Evolutionary conservation across 2,329 filamentous ascomycete genomes (phyloP), one percentile per base, ranked within the genome.

Genomic region (Pyrenophora tritici-repentis): DNA sequence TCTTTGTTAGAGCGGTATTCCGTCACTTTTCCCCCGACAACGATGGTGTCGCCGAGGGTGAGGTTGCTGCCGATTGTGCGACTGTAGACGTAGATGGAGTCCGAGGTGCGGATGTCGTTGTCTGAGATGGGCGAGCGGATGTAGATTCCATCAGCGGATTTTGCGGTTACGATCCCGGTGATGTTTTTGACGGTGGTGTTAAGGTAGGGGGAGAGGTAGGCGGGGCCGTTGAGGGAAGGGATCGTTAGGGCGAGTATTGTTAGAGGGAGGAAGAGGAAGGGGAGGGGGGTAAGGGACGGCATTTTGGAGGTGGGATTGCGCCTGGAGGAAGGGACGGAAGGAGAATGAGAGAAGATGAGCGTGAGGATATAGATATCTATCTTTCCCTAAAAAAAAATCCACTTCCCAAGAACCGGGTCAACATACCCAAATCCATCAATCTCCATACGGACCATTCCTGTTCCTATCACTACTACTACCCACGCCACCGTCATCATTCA

Each of bases 141-240:
- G 77, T 81, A 90, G 66, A 90, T 78, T 10, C 87, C 87, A 52
- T 76, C 78, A 12, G 81, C 78, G 0, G 81, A 79, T 64, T 84
- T 85, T 29, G 86, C 87, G 14, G 85, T 86, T 13, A 90, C 79
- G 9, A 89, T 73, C 32, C 87, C 87, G 29, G 80, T 79, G 48
- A 90, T 78, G 49, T 81, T 81, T 17, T 78, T 79, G 42, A 89
- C 82, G 6, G 72, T 73, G 66, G 84, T 73, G 41, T 81, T 81
- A 7, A 76, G 76, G 67, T 83, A 82, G 0, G 85, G 80, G 13
- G 87, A 89, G 40, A 88, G 69, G 71, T 83, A 89, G 17, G 72
- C 78, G 63, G 84, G 79, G 58, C 86, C 86, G 60, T 88, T 89
- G 78, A 89, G 88, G 31, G 89, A 87, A 62, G 86, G 60, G 38